Percentiles rank a stretch among this genome's conserved stretches.
phyloP scores from a whole-genome alignment of 345 rosid genomes.

The Syzygium aqueum region DNA sequence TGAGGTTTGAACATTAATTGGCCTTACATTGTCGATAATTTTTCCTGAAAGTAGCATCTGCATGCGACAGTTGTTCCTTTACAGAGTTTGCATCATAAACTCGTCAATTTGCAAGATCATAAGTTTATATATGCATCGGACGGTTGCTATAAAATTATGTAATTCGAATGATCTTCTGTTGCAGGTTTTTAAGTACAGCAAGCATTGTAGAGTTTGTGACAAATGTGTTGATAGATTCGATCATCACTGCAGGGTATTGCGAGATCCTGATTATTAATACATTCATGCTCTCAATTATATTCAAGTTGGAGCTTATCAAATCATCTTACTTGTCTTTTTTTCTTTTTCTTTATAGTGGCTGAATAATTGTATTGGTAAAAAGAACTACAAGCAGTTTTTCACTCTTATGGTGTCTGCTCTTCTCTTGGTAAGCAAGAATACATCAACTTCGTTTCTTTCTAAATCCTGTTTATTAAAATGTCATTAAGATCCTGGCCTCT shows the following conservation, averaged over 20 bases:
- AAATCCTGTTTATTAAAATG: neutral
- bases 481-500: neutral
- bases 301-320: neutral
- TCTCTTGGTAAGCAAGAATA: conserved; percentile 55
- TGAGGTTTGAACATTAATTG: conserved; percentile 42
- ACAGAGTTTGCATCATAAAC: neutral
- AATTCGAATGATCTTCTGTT: conserved; percentile 1
- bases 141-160: neutral
- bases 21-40: neutral
- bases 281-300: neutral
- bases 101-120: neutral
- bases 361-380: conserved; percentile 87
- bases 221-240: conserved; percentile 89
- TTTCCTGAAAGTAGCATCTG: neutral
- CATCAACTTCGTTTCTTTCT: neutral
- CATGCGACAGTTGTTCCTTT: neutral
- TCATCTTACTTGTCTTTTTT: neutral
- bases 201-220: conserved; percentile 97
- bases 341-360: conserved; percentile 66
- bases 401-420: conserved; percentile 82
- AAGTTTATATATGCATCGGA: neutral
- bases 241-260: conserved; percentile 93
- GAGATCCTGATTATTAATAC: neutral
- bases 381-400: conserved; percentile 87
- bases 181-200: conserved; percentile 94